These are phyloP conservation scores for Monilinia laxa DNA, from an alignment of 2,329 filamentous ascomycete species.

Conservation along the genomic window DNA sequence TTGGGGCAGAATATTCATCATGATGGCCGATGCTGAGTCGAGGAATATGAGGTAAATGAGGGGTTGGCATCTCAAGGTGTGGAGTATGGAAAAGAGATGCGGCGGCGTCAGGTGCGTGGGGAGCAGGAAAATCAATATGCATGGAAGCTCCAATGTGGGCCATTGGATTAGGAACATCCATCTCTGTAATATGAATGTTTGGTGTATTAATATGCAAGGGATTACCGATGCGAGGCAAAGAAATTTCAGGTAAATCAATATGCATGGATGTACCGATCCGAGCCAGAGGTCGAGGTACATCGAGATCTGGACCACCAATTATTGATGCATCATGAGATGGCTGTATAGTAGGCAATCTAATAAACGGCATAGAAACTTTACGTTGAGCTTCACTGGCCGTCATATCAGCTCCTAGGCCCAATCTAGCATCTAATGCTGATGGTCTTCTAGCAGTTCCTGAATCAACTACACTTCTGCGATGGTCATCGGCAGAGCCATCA, in stretches of 20 bases:
- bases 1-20: neutral
- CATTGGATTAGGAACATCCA: neutral
- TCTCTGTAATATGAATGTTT: neutral
- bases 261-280: neutral
- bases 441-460: neutral
- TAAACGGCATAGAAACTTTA: slow-evolving; percentile 1
- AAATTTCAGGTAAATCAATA: neutral
- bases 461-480: too few relatives aligned
- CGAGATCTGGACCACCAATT: neutral
- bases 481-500: slow-evolving; percentile 18
- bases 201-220: neutral
- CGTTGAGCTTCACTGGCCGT: neutral
- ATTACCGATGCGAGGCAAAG: neutral
- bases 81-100: slow-evolving; percentile 13
- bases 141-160: neutral
- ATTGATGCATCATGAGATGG: too few relatives aligned
- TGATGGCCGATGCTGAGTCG: neutral
- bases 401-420: slow-evolving; percentile 11
- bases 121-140: slow-evolving; percentile 6
- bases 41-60: slow-evolving; percentile 8
- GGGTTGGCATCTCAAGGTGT: neutral
- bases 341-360: neutral
- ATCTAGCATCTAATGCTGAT: slow-evolving; percentile 4
- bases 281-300: neutral
- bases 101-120: neutral